Base-by-base conservation (phyloP, 352 stramenopile genomes). In the Peronospora belbahrii region DNA sequence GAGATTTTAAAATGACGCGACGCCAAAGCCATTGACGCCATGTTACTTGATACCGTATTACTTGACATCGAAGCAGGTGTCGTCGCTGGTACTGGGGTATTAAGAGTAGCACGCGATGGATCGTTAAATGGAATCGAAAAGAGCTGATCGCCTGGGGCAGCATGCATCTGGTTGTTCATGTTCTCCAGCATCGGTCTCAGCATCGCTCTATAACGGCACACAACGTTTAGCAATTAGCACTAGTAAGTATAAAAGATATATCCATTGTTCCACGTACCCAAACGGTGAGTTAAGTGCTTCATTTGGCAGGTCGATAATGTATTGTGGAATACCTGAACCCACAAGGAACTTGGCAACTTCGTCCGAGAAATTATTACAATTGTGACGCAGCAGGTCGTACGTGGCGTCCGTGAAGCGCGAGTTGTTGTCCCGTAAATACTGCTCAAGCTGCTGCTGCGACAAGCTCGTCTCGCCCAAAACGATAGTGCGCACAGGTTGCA, bases 291-390 rank as follows among this genome's bases (percentile, higher is more conserved):
- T 83, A 1, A 97, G 65, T 27, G 91, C 88, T 59, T 88, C 74
- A 28, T 87, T 72, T 1, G 91, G 91, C 9, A 97, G 62, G 28
- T 96, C 74, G 19, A 97, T 45, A 52, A 97, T 97, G 68, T 85
- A 80, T 36, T 80, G 64, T 11, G 94, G 94, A 40, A 98, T 97
- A 27, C 88, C 79, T 7, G 54, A 62, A 4, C 74, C 70, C 8
- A 98, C 62, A 11, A 94, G 59, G 46, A 98, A 96, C 33, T 66
- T 78, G 30, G 88, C 70, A 11, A 94, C 73, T 43, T 96, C 85
- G 60, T 98, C 70, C 7, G 74, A 89, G 56, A 98, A 98, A 60
- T 98, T 97, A 73, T 98, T 98, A 78, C 95, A 98, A 64, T 98
- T 98, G 53, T 96, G 70, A 39, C 70, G 59, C 32, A 98, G 78